Conservation (phyloP, 345 rosid genomes). For the Corchorus capsularis region DNA sequence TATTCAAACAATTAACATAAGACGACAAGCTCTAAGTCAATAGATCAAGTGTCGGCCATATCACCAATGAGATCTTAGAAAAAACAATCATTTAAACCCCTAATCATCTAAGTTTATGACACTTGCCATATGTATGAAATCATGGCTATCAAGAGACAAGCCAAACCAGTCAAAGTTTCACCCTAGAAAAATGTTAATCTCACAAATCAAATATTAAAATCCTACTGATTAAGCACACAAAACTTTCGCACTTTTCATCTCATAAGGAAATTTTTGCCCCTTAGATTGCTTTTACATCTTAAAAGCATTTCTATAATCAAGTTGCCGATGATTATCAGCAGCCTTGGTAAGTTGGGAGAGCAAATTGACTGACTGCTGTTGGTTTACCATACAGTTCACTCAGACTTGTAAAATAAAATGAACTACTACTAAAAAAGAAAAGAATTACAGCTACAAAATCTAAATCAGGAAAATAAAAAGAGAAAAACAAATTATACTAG, state of each 20-base stretch:
- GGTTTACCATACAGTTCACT: neutral
- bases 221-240: neutral
- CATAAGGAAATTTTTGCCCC: neutral
- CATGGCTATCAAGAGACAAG: slow-evolving; percentile 2
- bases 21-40: neutral
- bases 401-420: neutral
- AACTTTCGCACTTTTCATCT: neutral
- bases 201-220: neutral
- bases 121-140: neutral
- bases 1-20: slow-evolving; percentile 9
- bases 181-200: neutral
- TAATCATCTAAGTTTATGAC: neutral
- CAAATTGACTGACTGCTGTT: neutral
- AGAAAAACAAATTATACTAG: neutral
- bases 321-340: neutral
- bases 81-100: slow-evolving; percentile 4
- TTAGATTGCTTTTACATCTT: neutral
- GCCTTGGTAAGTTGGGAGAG: neutral
- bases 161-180: slow-evolving; percentile 4
- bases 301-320: neutral
- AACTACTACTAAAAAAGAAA: neutral
- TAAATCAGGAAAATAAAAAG: neutral
- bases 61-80: neutral
- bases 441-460: neutral
- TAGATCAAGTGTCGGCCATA: neutral